Evolutionary conservation across 495 filamentous ascomycete genomes (phyloP).

Genomic region (Penicillium canariense): DNA sequence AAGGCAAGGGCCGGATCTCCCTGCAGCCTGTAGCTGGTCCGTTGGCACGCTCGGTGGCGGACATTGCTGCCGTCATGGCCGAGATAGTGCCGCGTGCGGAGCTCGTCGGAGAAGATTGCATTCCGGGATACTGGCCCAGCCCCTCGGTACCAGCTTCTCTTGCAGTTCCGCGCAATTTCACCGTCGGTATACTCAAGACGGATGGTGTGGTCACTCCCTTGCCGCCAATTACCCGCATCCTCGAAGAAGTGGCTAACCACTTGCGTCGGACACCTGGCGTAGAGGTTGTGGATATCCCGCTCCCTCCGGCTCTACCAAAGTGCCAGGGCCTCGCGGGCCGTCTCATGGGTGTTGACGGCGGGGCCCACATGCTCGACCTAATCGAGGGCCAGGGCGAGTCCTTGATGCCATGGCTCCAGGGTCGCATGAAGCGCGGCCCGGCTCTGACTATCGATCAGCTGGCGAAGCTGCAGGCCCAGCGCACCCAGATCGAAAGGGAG

Average conservation of each 20-base stretch:
- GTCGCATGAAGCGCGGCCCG: constrained; percentile 43
- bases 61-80: constrained; percentile 48
- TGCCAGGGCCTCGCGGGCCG: constrained; percentile 55
- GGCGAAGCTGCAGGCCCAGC: constrained; percentile 49
- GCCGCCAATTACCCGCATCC: constrained; percentile 53
- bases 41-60: constrained; percentile 41
- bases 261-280: constrained; percentile 45
- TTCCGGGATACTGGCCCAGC: constrained; percentile 49
- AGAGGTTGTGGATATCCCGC: constrained; percentile 53
- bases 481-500: constrained; percentile 48
- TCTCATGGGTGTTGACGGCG: constrained; percentile 57
- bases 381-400: constrained; percentile 54
- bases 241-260: constrained; percentile 49
- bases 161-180: constrained; percentile 29
- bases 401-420: constrained; percentile 57
- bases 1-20: constrained; percentile 37
- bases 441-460: constrained; percentile 43
- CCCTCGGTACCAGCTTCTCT: constrained; percentile 16
- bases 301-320: constrained; percentile 45
- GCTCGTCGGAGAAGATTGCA: constrained; percentile 48
- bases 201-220: constrained; percentile 59
- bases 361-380: constrained; percentile 50
- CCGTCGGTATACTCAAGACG: constrained; percentile 54
- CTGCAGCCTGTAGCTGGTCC: constrained; percentile 53
- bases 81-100: constrained; percentile 48